Evolutionary conservation across 495 filamentous ascomycete species (phyloP).

Genomic region (Massariosphaeria phaeospora): DNA sequence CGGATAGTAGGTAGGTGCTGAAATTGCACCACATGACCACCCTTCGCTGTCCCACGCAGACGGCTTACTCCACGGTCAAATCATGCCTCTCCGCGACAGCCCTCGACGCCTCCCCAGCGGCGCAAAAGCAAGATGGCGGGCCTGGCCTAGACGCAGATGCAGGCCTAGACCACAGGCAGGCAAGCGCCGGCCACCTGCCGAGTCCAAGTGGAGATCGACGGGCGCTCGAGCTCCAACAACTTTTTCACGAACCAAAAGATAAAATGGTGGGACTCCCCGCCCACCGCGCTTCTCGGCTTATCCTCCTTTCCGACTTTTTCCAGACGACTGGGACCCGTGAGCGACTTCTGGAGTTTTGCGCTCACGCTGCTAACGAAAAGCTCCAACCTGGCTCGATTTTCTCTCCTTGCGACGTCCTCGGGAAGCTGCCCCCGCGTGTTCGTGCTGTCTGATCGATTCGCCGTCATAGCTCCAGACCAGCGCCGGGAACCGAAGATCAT

Average conservation of each 20-base stretch:
- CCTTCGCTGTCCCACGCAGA: too few species aligned
- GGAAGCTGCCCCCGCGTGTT: not conserved
- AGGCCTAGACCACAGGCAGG: not conserved
- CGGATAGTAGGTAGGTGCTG: too few species aligned
- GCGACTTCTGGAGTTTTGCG: slow-evolving; percentile 46
- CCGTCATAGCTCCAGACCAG: too few species aligned
- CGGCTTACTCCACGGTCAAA: too few species aligned
- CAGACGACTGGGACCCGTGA: slow-evolving; percentile 19
- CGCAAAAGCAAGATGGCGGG: slow-evolving; percentile 4
- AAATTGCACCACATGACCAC: too few species aligned
- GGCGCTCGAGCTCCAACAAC: slow-evolving; percentile 2
- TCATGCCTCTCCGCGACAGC: not conserved
- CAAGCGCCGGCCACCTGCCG: slow-evolving; percentile 2
- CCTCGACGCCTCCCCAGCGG: slow-evolving; percentile 7
- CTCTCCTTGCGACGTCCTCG: not conserved
- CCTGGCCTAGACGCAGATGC: too few species aligned
- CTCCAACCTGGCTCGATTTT: slow-evolving; percentile 28
- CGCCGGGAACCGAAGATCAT: too few species aligned
- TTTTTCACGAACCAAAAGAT: slow-evolving; percentile 1
- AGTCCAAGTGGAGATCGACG: slow-evolving; percentile 19
- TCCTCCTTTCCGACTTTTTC: not conserved
- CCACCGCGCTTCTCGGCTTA: not conserved
- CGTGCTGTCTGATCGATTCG: not conserved
- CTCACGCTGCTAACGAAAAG: slow-evolving; percentile 35
- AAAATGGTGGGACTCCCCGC: slow-evolving; percentile 19